Evolutionary conservation across 495 filamentous ascomycete species (phyloP).

Genomic region (Penicillium verhagenii): DNA sequence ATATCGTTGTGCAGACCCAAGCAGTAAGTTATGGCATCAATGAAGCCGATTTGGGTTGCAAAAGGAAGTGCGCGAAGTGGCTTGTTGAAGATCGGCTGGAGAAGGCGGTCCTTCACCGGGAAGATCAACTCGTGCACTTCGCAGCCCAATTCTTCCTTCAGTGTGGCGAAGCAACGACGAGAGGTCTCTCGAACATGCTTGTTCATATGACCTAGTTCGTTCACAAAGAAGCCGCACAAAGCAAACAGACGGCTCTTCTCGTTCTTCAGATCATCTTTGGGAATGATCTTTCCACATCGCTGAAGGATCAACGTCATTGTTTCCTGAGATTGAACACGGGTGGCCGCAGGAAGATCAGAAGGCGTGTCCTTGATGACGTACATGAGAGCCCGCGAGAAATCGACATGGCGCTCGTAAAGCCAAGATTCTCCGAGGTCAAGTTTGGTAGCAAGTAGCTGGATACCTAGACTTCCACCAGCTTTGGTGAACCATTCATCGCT

Average conservation of each 20-base stretch:
- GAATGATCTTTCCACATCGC: slow-evolving; percentile 68
- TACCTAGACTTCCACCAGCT: slow-evolving; percentile 84
- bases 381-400: slow-evolving; percentile 81
- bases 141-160: slow-evolving; percentile 70
- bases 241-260: slow-evolving; percentile 64
- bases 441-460: slow-evolving; percentile 75
- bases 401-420: slow-evolving; percentile 75
- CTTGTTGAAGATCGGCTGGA: slow-evolving; percentile 89
- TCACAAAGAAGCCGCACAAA: slow-evolving; percentile 78
- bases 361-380: slow-evolving; percentile 99
- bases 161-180: slow-evolving; percentile 73
- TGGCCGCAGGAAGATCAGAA: slow-evolving; percentile 82
- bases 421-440: slow-evolving; percentile 80
- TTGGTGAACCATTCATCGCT: slow-evolving; percentile 99
- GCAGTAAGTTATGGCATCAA: slow-evolving; percentile 94
- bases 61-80: slow-evolving; percentile 90
- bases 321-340: slow-evolving; percentile 73
- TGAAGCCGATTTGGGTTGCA: slow-evolving; percentile 91
- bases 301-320: slow-evolving; percentile 76
- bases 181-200: slow-evolving; percentile 85
- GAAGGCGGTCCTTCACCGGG: slow-evolving; percentile 81
- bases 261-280: slow-evolving; percentile 73
- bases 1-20: slow-evolving; percentile 82
- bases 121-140: slow-evolving; percentile 82
- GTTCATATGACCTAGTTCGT: slow-evolving; percentile 91